These are phyloP conservation scores for Yarrowia keelungensis DNA, from an alignment of 805 yeast genomes.

Conservation along the genomic window DNA sequence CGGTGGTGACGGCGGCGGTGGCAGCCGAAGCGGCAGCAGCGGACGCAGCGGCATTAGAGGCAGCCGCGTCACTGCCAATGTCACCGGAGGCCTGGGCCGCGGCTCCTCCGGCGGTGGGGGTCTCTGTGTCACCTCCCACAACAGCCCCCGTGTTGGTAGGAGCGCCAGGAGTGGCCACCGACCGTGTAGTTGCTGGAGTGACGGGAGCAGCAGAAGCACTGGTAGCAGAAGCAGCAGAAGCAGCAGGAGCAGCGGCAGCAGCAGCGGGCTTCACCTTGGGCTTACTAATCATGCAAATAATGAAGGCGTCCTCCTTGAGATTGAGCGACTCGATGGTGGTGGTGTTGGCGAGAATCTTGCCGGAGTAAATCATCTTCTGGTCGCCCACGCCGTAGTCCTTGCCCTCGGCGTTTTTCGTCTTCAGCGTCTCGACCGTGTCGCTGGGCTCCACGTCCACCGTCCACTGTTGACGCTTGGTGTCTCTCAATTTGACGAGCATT, in stretches of 20 bases:
- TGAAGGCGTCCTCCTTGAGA: conserved; percentile 82
- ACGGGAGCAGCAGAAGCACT: conserved; percentile 45
- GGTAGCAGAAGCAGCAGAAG: conserved; percentile 42
- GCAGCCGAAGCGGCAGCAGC: conserved; percentile 47
- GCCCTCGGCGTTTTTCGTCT: conserved; percentile 71
- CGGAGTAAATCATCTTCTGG: conserved; percentile 90
- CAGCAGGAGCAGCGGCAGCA: conserved; percentile 44
- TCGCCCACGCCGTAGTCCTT: conserved; percentile 74
- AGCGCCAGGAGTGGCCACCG: conserved; percentile 40
- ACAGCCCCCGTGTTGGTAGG: conserved; percentile 17
- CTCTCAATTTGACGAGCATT: conserved; percentile 86
- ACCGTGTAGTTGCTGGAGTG: conserved; percentile 46
- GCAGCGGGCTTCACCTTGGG: conserved; percentile 45
- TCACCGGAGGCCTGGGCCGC: conserved; percentile 43
- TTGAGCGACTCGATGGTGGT: conserved; percentile 74
- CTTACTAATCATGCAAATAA: conserved; percentile 88
- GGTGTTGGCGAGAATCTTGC: conserved; percentile 85
- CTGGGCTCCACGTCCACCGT: conserved; percentile 74
- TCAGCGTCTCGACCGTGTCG: conserved; percentile 71
- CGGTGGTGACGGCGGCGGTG: conserved; percentile 45
- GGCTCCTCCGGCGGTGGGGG: conserved; percentile 50
- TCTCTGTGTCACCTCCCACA: not conserved
- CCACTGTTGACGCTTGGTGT: conserved; percentile 89
- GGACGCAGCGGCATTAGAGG: conserved; percentile 44
- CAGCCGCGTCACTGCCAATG: conserved; percentile 40